phyloP scores from a whole-genome alignment of 805 yeast genomes.

The Saccharomycopsis selenospora region DNA sequence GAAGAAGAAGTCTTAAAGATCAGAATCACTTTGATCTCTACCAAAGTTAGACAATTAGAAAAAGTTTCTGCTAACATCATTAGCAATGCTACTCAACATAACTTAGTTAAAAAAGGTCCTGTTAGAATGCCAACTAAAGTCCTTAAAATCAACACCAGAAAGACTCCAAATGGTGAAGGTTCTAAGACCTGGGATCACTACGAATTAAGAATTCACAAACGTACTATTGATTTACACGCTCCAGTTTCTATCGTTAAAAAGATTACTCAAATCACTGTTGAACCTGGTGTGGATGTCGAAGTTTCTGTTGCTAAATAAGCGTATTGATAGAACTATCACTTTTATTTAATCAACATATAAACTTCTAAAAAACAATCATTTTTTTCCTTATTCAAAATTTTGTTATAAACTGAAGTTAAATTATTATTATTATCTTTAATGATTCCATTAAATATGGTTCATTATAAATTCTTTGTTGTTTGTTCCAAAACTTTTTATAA shows the following conservation, averaged over 20 bases:
- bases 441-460: too few relatives aligned
- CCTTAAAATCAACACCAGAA: constrained; percentile 97
- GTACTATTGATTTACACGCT: constrained; percentile 96
- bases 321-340: constrained; percentile 9
- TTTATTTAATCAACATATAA: too few relatives aligned
- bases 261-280: constrained; percentile 96
- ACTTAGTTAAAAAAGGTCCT: constrained; percentile 95
- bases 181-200: constrained; percentile 99
- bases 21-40: constrained; percentile 98
- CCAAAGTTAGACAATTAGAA: constrained; percentile 98
- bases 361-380: background rate
- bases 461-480: background rate
- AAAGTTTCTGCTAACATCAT: constrained; percentile 89
- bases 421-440: too few relatives aligned
- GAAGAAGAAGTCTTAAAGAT: constrained; percentile 90
- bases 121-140: constrained; percentile 99
- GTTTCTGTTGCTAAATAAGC: constrained; percentile 80
- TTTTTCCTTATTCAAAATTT: background rate
- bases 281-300: constrained; percentile 98
- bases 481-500: background rate
- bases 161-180: constrained; percentile 99
- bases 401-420: background rate
- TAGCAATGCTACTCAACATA: constrained; percentile 74
- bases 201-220: constrained; percentile 99
- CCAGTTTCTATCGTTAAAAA: constrained; percentile 90